These are phyloP conservation scores for Petunia axillaris DNA, from an alignment of 257 asterid species.

Conservation along the genomic window DNA sequence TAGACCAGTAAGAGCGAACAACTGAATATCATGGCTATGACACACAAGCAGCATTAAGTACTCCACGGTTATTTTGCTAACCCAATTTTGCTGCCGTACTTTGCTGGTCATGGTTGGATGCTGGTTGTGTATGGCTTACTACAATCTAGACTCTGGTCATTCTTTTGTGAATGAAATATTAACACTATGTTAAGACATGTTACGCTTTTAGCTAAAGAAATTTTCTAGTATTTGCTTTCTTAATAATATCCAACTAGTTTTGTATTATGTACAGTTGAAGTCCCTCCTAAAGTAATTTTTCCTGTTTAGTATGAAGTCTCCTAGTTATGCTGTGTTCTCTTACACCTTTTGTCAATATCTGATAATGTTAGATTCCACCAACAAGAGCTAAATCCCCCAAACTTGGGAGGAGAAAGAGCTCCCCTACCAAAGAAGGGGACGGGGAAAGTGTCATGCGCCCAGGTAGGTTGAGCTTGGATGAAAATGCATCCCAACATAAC, in stretches of 20 bases:
- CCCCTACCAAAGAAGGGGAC: conserved; percentile 48
- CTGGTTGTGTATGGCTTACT: conserved; percentile 3
- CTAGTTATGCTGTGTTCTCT: background rate
- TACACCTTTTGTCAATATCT: conserved; percentile 9
- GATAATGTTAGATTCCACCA: conserved; percentile 60
- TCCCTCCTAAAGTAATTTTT: background rate
- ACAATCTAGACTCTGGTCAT: background rate
- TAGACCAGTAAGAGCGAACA: background rate
- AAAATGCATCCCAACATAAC: conserved; percentile 48
- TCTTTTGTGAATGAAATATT: background rate
- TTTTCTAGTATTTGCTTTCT: background rate
- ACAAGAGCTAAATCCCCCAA: conserved; percentile 80
- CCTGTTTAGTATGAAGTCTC: conserved; percentile 11
- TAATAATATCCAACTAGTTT: background rate
- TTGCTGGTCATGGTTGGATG: conserved; percentile 1
- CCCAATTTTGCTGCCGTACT: background rate
- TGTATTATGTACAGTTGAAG: background rate
- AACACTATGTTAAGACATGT: background rate
- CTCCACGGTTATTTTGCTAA: background rate
- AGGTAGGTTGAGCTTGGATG: conserved; percentile 66
- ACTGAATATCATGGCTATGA: background rate
- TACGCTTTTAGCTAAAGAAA: conserved; percentile 7
- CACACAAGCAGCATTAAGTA: background rate
- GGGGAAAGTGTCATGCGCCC: conserved; percentile 40
- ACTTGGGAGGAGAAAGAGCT: conserved; percentile 68